These are phyloP conservation scores for Ceratocystis destructans DNA, from an alignment of 2,329 filamentous ascomycete genomes.

Conservation along the genomic window DNA sequence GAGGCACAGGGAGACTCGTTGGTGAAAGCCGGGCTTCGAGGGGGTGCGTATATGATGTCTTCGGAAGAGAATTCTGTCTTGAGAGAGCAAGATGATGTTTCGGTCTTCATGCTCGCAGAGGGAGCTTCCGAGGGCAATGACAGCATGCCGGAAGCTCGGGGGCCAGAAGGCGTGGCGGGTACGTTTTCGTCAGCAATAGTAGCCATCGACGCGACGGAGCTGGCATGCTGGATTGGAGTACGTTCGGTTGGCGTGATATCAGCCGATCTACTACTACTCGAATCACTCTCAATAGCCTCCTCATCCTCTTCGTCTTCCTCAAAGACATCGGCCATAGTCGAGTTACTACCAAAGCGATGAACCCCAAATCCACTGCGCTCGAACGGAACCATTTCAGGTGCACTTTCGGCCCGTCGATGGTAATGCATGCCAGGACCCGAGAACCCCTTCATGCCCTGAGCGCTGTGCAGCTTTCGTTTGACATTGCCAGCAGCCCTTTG, in stretches of 20 bases:
- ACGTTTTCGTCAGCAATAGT: slow-evolving; percentile 18
- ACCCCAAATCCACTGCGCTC: slow-evolving; percentile 46
- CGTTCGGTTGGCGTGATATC: slow-evolving; percentile 17
- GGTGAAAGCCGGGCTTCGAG: slow-evolving; percentile 11
- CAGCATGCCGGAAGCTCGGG: slow-evolving; percentile 12
- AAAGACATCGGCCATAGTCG: slow-evolving; percentile 74
- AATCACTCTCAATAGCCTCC: slow-evolving; percentile 25
- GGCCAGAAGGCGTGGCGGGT: slow-evolving; percentile 17
- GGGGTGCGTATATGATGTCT: slow-evolving; percentile 33
- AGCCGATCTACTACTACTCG: slow-evolving; percentile 15
- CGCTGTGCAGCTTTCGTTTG: slow-evolving; percentile 62
- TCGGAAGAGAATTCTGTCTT: slow-evolving; percentile 28
- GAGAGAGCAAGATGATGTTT: slow-evolving; percentile 37
- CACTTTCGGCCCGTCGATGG: slow-evolving; percentile 66
- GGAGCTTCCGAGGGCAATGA: slow-evolving; percentile 11
- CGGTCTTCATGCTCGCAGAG: slow-evolving; percentile 29
- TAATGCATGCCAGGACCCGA: slow-evolving; percentile 58
- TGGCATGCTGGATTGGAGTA: slow-evolving; percentile 16
- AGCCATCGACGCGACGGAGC: slow-evolving; percentile 16
- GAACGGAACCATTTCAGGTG: slow-evolving; percentile 65
- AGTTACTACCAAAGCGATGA: slow-evolving; percentile 49
- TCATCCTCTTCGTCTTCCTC: slow-evolving; percentile 54
- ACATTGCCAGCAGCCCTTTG: slow-evolving; percentile 42
- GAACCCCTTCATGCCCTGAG: slow-evolving; percentile 56
- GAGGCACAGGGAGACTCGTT: slow-evolving; percentile 28